Base-by-base conservation (phyloP, 164 flowering plant genomes). In the Nymphaea thermarum region DNA sequence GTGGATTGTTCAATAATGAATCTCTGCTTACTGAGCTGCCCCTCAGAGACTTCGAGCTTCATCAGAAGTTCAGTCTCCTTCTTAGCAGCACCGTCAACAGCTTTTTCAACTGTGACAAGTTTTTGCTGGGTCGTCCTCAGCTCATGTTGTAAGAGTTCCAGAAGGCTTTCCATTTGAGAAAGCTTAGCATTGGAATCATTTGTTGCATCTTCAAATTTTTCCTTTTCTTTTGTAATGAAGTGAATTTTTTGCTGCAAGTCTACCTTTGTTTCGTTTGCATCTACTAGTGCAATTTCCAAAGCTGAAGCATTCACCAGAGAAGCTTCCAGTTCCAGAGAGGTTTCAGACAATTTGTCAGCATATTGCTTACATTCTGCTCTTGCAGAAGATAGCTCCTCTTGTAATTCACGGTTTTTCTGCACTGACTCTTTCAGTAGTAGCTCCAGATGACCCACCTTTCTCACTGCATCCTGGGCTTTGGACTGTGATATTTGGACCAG, bases 361-460 rank as follows among this genome's bases (percentile, higher is more conserved):
- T 75, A 65, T 43, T 75, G 78, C 79, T 74, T 76, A 14, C 83
- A 78, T 65, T 82, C 91, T 70, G 80, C 77, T 63, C 85, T 88
- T 66, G 88, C 72, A 36, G 76, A 42, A 62, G 67, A 72, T 72
- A 85, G 74, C 74, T 89, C 89, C 63, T 84, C 94, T 72, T 93
- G 93, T 44, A 91, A 89, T 75, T 93, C 96, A 71, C 79, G 85
- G 47, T 84, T 80, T 73, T 84, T 85, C 75, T 78, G 71, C 64
- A 86, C 86, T 72, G 89, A 85, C 15, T 90, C 68, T 75, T 86
- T 86, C 25, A 88, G 75, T 60, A 87, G 70, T 66, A 85, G 65
- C 76, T 91, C 96, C 74, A 94, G 62, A 68, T 94, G 96, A 53
- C 76, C 74, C 42, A 67, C 85, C 79, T 75, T 89, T 68, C 82